Percentiles rank a stretch among this genome's conserved stretches.
Conservation (phyloP, 73 alveolate genomes). For the Chromera velia region DNA sequence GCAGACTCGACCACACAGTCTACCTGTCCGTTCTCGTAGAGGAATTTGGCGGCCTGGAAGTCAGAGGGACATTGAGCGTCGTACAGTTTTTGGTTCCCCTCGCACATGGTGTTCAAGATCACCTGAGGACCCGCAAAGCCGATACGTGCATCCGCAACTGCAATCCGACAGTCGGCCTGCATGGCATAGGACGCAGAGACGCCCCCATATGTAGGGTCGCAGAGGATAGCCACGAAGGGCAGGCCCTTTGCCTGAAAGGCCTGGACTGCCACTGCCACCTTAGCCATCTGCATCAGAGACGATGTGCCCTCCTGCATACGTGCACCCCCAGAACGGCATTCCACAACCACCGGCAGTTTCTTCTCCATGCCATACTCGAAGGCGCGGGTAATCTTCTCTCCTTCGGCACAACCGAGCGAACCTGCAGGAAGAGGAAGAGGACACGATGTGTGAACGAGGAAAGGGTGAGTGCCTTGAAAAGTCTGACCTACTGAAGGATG, state of each 20-base stretch:
- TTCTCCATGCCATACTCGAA: slow-evolving; percentile 8
- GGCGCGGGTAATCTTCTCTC: slow-evolving; percentile 11
- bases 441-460: no score
- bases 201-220: slow-evolving; percentile 7
- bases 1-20: no score
- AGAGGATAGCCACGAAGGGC: not conserved
- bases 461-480: no score
- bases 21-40: no score
- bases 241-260: not conserved
- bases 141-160: not conserved
- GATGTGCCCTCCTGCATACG: slow-evolving; percentile 12
- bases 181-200: slow-evolving; percentile 11
- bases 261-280: not conserved
- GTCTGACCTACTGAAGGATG: no score
- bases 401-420: slow-evolving; percentile 17
- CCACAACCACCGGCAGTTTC: slow-evolving; percentile 1
- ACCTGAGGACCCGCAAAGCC: slow-evolving; percentile 14
- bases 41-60: no score
- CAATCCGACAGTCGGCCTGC: slow-evolving; percentile 13
- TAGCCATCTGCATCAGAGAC: slow-evolving; percentile 15
- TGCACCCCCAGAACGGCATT: slow-evolving; percentile 6
- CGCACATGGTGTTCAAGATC: slow-evolving; percentile 5
- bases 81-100: slow-evolving; percentile 4
- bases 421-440: no score
- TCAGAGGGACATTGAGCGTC: no score